These are phyloP conservation scores for Castanospermum australe DNA, from an alignment of 306 rosid genomes.

Conservation along the genomic window DNA sequence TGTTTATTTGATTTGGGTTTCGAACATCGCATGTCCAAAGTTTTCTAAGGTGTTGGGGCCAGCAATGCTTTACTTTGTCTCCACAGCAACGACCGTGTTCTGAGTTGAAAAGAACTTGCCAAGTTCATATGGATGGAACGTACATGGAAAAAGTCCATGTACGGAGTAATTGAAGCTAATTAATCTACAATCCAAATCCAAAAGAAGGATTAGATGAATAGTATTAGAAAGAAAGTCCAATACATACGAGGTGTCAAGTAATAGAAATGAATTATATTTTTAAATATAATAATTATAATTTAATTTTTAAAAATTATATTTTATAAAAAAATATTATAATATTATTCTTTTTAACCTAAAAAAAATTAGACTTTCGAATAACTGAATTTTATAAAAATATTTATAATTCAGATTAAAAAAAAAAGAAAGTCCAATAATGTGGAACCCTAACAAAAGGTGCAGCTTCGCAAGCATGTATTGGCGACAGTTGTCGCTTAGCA, in stretches of 20 bases:
- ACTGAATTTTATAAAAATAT: too few relatives aligned
- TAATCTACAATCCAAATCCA: neutral
- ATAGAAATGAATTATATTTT: too few relatives aligned
- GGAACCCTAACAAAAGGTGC: conserved; percentile 18
- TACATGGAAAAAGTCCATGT: neutral
- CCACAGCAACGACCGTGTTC: neutral
- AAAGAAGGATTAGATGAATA: neutral
- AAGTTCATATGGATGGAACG: neutral
- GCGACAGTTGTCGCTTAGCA: conserved; percentile 25
- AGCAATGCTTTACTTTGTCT: neutral
- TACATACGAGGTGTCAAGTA: too few relatives aligned
- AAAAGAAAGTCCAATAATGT: neutral
- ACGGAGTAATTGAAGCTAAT: neutral
- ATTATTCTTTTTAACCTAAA: too few relatives aligned
- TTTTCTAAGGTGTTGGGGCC: neutral
- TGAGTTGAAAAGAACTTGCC: neutral
- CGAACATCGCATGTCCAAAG: neutral
- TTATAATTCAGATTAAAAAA: too few relatives aligned
- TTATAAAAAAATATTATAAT: too few relatives aligned
- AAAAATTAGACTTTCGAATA: too few relatives aligned
- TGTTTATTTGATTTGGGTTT: neutral
- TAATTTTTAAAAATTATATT: too few relatives aligned
- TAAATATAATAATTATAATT: too few relatives aligned
- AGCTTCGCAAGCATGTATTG: conserved; percentile 22
- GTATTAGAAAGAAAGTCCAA: neutral